Conservation (phyloP, 352 stramenopile species). For the Pythium volutum region DNA sequence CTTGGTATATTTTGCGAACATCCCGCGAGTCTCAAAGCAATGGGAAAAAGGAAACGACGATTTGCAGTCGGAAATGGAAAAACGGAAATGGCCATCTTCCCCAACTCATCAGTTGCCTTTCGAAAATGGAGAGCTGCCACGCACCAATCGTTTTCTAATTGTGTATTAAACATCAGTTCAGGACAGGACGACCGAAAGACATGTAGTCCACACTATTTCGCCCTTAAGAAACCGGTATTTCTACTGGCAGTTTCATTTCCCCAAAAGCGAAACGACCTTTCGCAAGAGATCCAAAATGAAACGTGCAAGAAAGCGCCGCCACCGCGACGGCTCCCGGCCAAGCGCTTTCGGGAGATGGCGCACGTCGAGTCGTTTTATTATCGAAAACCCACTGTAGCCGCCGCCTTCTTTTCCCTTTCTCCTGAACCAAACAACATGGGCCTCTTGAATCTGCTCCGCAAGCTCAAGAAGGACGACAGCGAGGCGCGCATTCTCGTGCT, state of each 20-base stretch:
- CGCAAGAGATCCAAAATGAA: too few relatives aligned
- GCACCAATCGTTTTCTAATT: slow-evolving; percentile 8
- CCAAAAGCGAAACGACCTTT: background rate
- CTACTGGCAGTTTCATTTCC: background rate
- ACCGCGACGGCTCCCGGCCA: background rate
- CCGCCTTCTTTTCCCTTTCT: slow-evolving; percentile 7
- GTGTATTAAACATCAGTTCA: background rate
- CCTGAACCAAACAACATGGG: slow-evolving; percentile 58
- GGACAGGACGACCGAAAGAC: too few relatives aligned
- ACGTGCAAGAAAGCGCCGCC: slow-evolving; percentile 1
- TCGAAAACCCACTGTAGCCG: slow-evolving; percentile 31
- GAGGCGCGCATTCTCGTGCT: slow-evolving; percentile 94
- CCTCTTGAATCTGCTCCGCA: slow-evolving; percentile 92
- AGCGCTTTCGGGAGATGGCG: background rate
- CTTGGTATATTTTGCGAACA: slow-evolving; percentile 79
- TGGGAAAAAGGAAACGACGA: background rate
- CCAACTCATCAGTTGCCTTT: too few relatives aligned
- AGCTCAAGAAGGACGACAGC: slow-evolving; percentile 95
- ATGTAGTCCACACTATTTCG: too few relatives aligned
- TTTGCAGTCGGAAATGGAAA: background rate
- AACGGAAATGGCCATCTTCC: background rate
- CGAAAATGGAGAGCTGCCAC: background rate
- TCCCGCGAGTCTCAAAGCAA: slow-evolving; percentile 37
- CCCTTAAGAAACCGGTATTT: background rate
- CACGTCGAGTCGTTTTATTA: slow-evolving; percentile 28